phyloP scores from a whole-genome alignment of 164 flowering plant genomes.

The Buxus sempervirens region DNA sequence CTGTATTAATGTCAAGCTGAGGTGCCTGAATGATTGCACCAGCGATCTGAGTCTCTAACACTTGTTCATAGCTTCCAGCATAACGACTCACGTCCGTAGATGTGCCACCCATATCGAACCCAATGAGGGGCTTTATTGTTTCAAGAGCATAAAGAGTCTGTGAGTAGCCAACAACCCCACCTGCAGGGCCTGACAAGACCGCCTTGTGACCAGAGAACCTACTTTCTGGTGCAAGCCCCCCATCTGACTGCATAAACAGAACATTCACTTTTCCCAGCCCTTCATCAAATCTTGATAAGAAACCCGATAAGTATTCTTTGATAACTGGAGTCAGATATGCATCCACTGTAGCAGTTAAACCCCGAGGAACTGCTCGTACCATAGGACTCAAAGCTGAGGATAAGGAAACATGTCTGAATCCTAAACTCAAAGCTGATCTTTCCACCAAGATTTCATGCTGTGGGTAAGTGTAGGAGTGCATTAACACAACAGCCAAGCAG shows the following conservation, averaged over 20 bases:
- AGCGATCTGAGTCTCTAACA: conserved; percentile 90
- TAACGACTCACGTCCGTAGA: conserved; percentile 97
- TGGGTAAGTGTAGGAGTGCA: conserved; percentile 95
- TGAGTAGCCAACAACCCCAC: conserved; percentile 97
- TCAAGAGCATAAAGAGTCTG: conserved; percentile 87
- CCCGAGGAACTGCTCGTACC: conserved; percentile 99
- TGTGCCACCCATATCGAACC: conserved; percentile 99
- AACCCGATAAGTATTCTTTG: conserved; percentile 85
- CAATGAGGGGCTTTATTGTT: conserved; percentile 89
- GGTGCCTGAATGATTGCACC: conserved; percentile 98
- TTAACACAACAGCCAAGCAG: conserved; percentile 82
- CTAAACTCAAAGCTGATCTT: conserved; percentile 67
- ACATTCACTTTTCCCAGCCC: conserved; percentile 74
- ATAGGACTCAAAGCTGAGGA: conserved; percentile 93
- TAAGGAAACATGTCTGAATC: conserved; percentile 85
- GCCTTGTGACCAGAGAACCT: conserved; percentile 99
- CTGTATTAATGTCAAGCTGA: conserved; percentile 95
- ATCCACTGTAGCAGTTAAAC: conserved; percentile 94
- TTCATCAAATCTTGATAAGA: conserved; percentile 85
- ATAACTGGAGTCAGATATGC: conserved; percentile 96
- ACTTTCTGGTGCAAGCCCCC: conserved; percentile 95
- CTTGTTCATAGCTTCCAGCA: conserved; percentile 91
- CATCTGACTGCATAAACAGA: conserved; percentile 97
- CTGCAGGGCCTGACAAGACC: conserved; percentile 96
- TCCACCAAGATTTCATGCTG: conserved; percentile 70